Conservation (phyloP, 1,139 yeast genomes). For the Nadsonia commutata region DNA sequence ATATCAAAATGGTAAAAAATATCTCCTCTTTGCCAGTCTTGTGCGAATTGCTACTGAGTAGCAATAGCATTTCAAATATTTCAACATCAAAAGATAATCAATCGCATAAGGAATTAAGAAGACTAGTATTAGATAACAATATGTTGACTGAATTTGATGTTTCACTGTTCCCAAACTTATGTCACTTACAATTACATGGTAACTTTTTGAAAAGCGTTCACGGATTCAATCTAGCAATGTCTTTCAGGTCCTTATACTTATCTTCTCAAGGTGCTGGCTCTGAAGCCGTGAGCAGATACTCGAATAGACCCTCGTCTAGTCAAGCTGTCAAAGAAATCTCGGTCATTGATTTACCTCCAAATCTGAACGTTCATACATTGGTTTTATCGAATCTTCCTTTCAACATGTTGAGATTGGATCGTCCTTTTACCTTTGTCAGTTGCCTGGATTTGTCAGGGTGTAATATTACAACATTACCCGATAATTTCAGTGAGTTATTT, state of each 20-base stretch:
- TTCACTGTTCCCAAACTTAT: slow-evolving; percentile 18
- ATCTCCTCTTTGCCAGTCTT: not conserved
- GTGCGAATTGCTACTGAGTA: not conserved
- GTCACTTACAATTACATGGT: not conserved
- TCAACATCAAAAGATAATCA: not conserved
- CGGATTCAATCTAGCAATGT: not conserved
- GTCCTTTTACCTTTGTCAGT: not conserved
- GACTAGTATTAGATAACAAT: slow-evolving; percentile 70
- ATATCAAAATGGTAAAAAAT: not conserved
- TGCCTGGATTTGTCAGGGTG: not conserved
- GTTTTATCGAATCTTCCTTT: not conserved
- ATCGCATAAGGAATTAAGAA: slow-evolving; percentile 29
- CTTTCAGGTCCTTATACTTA: not conserved
- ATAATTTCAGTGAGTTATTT: not conserved
- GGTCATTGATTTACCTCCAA: slow-evolving; percentile 35
- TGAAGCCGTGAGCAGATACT: no score
- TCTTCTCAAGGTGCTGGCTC: not conserved
- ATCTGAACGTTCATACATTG: not conserved
- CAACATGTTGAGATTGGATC: not conserved
- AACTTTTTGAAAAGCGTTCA: not conserved
- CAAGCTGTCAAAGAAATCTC: not conserved
- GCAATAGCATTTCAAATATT: not conserved
- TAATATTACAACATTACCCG: not conserved
- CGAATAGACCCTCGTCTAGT: not conserved
- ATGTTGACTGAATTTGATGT: slow-evolving; percentile 56